phyloP scores from a whole-genome alignment of 2,329 filamentous ascomycete genomes.

The Talaromyces sp. region DNA sequence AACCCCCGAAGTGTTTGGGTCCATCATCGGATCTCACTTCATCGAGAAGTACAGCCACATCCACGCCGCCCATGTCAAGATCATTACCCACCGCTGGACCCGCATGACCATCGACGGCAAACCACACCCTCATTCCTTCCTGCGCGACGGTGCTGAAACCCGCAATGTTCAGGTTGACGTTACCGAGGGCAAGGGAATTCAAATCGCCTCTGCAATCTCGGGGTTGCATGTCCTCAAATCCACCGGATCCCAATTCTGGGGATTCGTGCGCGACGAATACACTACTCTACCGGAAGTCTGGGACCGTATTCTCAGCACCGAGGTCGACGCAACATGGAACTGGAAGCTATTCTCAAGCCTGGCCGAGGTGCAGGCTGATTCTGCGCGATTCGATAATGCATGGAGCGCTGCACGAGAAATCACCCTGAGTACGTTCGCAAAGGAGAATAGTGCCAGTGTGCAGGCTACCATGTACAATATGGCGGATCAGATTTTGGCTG shows the following conservation, averaged over 20 bases:
- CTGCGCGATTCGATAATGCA: slow-evolving; percentile 71
- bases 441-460: slow-evolving; percentile 87
- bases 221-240: slow-evolving; percentile 90
- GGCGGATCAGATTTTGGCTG: slow-evolving; percentile 79
- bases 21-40: slow-evolving; percentile 84
- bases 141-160: slow-evolving; percentile 84
- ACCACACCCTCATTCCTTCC: slow-evolving; percentile 92
- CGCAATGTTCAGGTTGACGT: slow-evolving; percentile 75
- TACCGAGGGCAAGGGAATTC: slow-evolving; percentile 66
- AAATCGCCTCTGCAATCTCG: slow-evolving; percentile 73
- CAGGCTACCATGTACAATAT: slow-evolving; percentile 99
- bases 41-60: slow-evolving; percentile 86
- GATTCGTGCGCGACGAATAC: slow-evolving; percentile 89
- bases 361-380: slow-evolving; percentile 63
- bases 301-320: slow-evolving; percentile 93
- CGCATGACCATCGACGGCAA: slow-evolving; percentile 83
- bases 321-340: slow-evolving; percentile 81
- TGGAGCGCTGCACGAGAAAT: slow-evolving; percentile 76
- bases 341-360: slow-evolving; percentile 73
- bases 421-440: slow-evolving; percentile 87
- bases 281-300: slow-evolving; percentile 86
- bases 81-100: slow-evolving; percentile 87
- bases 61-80: slow-evolving; percentile 73
- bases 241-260: slow-evolving; percentile 93
- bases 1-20: slow-evolving; percentile 88